Evolutionary conservation across 352 stramenopile species (phyloP).

Genomic region (Globisporangium cylindrosporum): DNA sequence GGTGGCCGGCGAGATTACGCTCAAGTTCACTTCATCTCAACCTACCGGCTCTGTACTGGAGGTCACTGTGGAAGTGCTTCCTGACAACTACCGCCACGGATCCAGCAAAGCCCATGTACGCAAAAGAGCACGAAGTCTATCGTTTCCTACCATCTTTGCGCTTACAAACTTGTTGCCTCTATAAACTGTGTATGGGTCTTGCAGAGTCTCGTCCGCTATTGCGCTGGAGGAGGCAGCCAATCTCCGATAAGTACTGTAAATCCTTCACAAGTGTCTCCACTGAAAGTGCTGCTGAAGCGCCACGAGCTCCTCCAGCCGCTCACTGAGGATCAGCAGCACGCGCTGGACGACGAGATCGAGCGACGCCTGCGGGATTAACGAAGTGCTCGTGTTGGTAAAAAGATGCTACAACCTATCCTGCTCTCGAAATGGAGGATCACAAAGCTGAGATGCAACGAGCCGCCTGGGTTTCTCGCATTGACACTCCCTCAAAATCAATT

Average conservation of each 20-base stretch:
- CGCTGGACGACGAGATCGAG: neutral
- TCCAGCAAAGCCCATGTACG: constrained; percentile 13
- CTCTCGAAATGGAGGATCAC: too few relatives aligned
- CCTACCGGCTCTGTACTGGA: neutral
- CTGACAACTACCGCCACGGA: neutral
- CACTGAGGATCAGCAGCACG: neutral
- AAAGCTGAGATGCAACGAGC: too few relatives aligned
- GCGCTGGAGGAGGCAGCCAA: neutral
- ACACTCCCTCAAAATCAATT: too few relatives aligned
- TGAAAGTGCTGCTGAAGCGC: constrained; percentile 4
- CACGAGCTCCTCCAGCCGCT: constrained; percentile 4
- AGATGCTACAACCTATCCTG: too few relatives aligned
- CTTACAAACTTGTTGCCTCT: neutral
- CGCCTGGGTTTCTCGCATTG: too few relatives aligned
- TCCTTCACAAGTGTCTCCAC: neutral
- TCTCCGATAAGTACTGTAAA: neutral
- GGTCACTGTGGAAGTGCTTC: constrained; percentile 8
- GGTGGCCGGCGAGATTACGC: neutral
- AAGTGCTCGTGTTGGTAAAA: too few relatives aligned
- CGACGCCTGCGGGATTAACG: neutral
- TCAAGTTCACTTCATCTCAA: constrained; percentile 1
- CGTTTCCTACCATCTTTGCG: neutral
- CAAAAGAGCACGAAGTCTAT: neutral
- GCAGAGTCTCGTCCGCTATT: constrained; percentile 7
- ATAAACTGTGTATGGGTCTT: neutral